Conservation (phyloP, 805 yeast genomes). For the Brettanomyces sp. region DNA sequence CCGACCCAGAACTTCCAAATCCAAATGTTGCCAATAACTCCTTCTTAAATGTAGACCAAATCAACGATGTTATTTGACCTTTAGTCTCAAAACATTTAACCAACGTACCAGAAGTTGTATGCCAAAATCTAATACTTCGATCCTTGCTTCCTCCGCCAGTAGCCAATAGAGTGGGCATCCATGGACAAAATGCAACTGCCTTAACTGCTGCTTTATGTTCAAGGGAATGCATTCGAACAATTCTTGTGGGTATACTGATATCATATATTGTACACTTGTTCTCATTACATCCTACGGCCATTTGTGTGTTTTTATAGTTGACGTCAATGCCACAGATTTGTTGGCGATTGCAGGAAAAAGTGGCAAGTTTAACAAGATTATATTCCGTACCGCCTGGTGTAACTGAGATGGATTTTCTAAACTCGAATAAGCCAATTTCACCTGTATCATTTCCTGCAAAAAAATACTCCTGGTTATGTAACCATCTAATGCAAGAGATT, state of each 20-base stretch:
- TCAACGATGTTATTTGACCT: slow-evolving; percentile 70
- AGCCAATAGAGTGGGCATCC: slow-evolving; percentile 72
- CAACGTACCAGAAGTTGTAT: slow-evolving; percentile 67
- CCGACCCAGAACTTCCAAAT: slow-evolving; percentile 43
- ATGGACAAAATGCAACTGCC: slow-evolving; percentile 85
- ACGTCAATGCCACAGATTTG: slow-evolving; percentile 64
- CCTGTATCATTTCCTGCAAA: slow-evolving; percentile 64
- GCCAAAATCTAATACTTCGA: slow-evolving; percentile 79
- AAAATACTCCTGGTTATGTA: slow-evolving; percentile 32
- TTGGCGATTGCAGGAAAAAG: slow-evolving; percentile 41
- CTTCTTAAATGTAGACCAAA: slow-evolving; percentile 59
- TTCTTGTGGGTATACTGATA: slow-evolving; percentile 30
- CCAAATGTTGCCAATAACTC: slow-evolving; percentile 80
- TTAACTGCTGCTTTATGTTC: slow-evolving; percentile 82
- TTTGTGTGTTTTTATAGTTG: slow-evolving; percentile 39
- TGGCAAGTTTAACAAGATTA: slow-evolving; percentile 11
- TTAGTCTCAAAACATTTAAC: slow-evolving; percentile 46
- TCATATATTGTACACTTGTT: slow-evolving; percentile 77
- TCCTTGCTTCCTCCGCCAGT: slow-evolving; percentile 91
- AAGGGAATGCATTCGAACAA: slow-evolving; percentile 38
- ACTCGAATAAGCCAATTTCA: slow-evolving; percentile 35
- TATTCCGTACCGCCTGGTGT: slow-evolving; percentile 3
- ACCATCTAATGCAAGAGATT: slow-evolving; percentile 56
- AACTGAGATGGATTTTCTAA: slow-evolving; percentile 3
- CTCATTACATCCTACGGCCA: slow-evolving; percentile 82